Base-by-base conservation (phyloP, 1,139 yeast genomes). In the Taphrina flavorubra region DNA sequence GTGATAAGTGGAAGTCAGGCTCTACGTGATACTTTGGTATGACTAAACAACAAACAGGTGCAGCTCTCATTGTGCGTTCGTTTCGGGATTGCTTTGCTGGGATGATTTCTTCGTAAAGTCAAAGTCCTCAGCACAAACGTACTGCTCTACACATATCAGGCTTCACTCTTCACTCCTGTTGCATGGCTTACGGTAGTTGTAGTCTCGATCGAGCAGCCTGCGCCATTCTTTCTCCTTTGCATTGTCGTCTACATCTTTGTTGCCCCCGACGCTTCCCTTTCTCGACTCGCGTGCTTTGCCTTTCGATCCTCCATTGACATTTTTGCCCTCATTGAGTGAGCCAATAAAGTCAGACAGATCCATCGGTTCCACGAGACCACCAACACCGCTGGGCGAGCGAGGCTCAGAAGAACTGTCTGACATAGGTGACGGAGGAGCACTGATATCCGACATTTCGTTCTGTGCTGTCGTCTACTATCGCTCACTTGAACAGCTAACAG, bases 261-360 rank as follows among this genome's bases (percentile, higher is more conserved):
- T 7, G 25, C 37, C 61, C 8, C 49, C 49, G 37, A 42, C 40
- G 51, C 55, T 34, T 5, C 42, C 53, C 18, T 34, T 44, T 16
- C 53, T 46, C 4, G 31, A 31, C 25, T 36, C 58, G 11, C 58
- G 25, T 36, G 58, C 20, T n/a, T 53, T 53, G 58, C 42, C 25
- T 25, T 53, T 53, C 13, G 20, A 6, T 8, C 25, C 58, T 7
- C 40, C 34, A 34, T 53, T 53, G 11, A 42, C 11, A 3, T 20
- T 42, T 16, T 25, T 31, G 3, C 36, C 49, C 1, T 58, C 62
- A 7, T 58, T 42, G 40, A 58, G 25, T 2, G 62, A 58, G 6
- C 62, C 62, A 16, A 58, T 58, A 14, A 58, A 58, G 40, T 58
- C 62, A 13, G 53, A n/a, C 14, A 58, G 53, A 53, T 58, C 62